A percentile compares a stretch with the other conserved stretches of the same genome.
These are phyloP conservation scores for Monascus purpureus DNA, from an alignment of 495 filamentous ascomycete species.

Conservation along the genomic window DNA sequence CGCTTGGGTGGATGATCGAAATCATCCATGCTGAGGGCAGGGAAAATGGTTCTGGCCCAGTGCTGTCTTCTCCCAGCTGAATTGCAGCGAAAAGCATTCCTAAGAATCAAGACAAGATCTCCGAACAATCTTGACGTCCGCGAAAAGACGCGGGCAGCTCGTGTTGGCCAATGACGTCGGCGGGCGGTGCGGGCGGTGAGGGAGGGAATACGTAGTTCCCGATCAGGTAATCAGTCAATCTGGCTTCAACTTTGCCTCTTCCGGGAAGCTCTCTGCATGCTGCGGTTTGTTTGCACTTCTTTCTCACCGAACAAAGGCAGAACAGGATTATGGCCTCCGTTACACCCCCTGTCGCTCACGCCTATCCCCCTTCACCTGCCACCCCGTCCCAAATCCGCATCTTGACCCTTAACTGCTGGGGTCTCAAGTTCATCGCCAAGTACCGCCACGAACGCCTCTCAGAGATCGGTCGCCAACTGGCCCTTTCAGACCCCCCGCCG, in stretches of 20 bases:
- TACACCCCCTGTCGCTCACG: too few species aligned
- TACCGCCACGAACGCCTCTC: conserved; percentile 64
- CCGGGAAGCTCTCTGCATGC: too few species aligned
- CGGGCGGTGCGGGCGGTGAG: not conserved
- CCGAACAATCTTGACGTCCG: too few species aligned
- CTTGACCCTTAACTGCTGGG: conserved; percentile 91
- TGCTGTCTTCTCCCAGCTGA: conserved; percentile 1
- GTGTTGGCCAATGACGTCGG: not conserved
- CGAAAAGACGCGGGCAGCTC: not conserved
- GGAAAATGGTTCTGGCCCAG: not conserved
- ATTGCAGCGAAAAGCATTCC: too few species aligned
- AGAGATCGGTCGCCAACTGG: conserved; percentile 70
- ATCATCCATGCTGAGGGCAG: conserved; percentile 13
- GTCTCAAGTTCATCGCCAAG: conserved; percentile 75
- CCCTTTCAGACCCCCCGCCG: conserved; percentile 49
- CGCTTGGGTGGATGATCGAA: conserved; percentile 35
- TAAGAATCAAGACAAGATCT: too few species aligned
- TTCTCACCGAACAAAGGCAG: too few species aligned
- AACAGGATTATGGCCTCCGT: too few species aligned
- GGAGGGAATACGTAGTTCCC: not conserved
- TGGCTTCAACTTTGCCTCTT: too few species aligned
- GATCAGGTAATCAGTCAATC: too few species aligned
- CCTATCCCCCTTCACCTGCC: conserved; percentile 3
- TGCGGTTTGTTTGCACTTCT: too few species aligned
- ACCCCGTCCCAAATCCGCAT: conserved; percentile 45